phyloP scores from a whole-genome alignment of 129 eudicot species.

The Tanacetum coccineum region DNA sequence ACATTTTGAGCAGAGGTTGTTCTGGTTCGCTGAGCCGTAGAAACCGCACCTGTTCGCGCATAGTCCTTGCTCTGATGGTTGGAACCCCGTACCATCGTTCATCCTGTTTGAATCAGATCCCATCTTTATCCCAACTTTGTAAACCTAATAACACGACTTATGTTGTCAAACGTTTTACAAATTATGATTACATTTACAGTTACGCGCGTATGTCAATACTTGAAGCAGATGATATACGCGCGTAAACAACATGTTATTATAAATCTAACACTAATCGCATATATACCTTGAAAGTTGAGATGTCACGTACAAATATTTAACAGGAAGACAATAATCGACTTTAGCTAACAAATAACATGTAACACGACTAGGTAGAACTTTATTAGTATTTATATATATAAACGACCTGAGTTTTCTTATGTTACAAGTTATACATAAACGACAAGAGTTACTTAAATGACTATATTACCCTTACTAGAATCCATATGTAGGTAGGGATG shows the following conservation, averaged over 20 bases:
- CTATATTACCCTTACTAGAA: too few relatives aligned
- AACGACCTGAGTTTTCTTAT: not conserved
- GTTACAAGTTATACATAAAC: slow-evolving; percentile 16
- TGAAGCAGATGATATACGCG: too few relatives aligned
- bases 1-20: slow-evolving; percentile 73
- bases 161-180: too few relatives aligned
- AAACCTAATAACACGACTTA: too few relatives aligned
- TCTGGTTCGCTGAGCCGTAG: slow-evolving; percentile 69
- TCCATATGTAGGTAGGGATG: too few relatives aligned
- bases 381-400: slow-evolving; percentile 20
- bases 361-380: too few relatives aligned
- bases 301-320: too few relatives aligned
- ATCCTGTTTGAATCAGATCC: slow-evolving; percentile 53
- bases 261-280: not conserved
- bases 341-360: too few relatives aligned
- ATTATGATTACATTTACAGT: too few relatives aligned
- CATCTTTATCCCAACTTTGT: slow-evolving; percentile 32
- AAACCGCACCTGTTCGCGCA: slow-evolving; percentile 90
- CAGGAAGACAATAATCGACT: too few relatives aligned
- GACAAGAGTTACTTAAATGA: not conserved
- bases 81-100: slow-evolving; percentile 52
- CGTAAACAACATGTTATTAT: too few relatives aligned
- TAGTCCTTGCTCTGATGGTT: slow-evolving; percentile 45
- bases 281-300: not conserved
- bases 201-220: too few relatives aligned